Percentiles rank a stretch among this genome's conserved stretches.
phyloP scores from a whole-genome alignment of 306 rosid species.

The Calophaca sinica region DNA sequence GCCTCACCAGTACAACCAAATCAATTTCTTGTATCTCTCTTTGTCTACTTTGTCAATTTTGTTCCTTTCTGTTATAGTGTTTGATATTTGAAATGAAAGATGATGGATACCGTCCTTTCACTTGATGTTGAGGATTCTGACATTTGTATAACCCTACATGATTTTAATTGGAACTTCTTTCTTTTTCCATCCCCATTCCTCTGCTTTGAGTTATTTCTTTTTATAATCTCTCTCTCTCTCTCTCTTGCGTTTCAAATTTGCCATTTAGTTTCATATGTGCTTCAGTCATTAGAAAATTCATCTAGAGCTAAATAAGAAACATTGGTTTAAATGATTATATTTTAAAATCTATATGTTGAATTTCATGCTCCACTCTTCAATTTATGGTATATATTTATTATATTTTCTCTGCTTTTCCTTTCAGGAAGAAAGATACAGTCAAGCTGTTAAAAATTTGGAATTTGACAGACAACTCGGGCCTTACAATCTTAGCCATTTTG shows the following conservation, averaged over 20 bases:
- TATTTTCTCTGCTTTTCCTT: slow-evolving; percentile 27
- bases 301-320: slow-evolving; percentile 20
- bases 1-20: not conserved
- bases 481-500: slow-evolving; percentile 68
- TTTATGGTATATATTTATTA: slow-evolving; percentile 27
- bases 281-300: not conserved
- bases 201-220: not conserved
- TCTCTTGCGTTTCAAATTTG: slow-evolving; percentile 2
- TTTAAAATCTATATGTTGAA: not conserved
- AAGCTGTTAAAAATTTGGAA: slow-evolving; percentile 77
- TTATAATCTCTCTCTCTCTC: not conserved
- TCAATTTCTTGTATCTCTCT: not conserved
- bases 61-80: slow-evolving; percentile 6
- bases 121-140: slow-evolving; percentile 6
- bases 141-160: not conserved
- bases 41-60: not conserved
- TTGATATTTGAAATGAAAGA: slow-evolving; percentile 20
- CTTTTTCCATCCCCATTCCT: slow-evolving; percentile 5
- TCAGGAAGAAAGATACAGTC: slow-evolving; percentile 72
- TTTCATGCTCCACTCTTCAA: slow-evolving; percentile 5
- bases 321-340: not conserved
- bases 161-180: slow-evolving; percentile 14
- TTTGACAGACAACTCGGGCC: slow-evolving; percentile 93
- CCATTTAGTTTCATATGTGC: not conserved
- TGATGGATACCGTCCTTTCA: slow-evolving; percentile 28